phyloP scores from a whole-genome alignment of 495 filamentous ascomycete species.

The Aspergillus heteromorphus region DNA sequence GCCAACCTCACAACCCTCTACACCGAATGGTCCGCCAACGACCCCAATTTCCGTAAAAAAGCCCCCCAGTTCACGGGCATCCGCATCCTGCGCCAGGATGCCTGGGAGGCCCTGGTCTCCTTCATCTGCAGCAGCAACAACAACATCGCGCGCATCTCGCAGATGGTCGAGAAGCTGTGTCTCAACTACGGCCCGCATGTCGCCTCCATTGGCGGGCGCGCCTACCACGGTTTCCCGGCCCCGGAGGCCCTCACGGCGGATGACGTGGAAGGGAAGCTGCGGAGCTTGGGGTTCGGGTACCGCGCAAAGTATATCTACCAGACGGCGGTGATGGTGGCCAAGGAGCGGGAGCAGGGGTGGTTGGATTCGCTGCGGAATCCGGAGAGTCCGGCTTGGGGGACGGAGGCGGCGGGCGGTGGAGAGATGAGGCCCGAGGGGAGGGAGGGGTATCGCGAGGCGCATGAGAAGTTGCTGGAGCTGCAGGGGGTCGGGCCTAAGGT shows the following conservation, averaged over 20 bases:
- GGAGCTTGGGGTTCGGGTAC: constrained; percentile 89
- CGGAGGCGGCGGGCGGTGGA: constrained; percentile 19
- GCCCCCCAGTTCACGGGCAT: constrained; percentile 86
- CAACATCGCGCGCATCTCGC: constrained; percentile 88
- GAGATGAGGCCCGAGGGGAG: constrained; percentile 54
- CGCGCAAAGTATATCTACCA: constrained; percentile 84
- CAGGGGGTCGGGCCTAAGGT: constrained; percentile 95
- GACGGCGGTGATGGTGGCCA: constrained; percentile 70
- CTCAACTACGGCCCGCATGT: constrained; percentile 74
- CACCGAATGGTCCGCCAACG: constrained; percentile 75
- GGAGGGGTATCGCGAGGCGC: constrained; percentile 71
- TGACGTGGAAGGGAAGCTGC: constrained; percentile 70
- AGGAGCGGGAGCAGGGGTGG: constrained; percentile 67
- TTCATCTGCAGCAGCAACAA: constrained; percentile 99
- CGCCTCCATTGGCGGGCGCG: constrained; percentile 58
- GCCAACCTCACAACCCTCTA: constrained; percentile 73
- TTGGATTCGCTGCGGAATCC: constrained; percentile 70
- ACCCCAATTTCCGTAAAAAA: constrained; percentile 85
- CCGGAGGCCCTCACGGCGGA: constrained; percentile 64
- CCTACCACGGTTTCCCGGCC: constrained; percentile 83
- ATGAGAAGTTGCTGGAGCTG: constrained; percentile 70
- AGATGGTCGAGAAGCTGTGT: constrained; percentile 95
- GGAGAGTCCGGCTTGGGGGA: constrained; percentile 58
- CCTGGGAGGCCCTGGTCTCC: constrained; percentile 89
- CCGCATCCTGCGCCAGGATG: constrained; percentile 89